These are phyloP conservation scores for Baorangia bicolor DNA, from an alignment of 768 basidiomycete genomes.

Conservation along the genomic window DNA sequence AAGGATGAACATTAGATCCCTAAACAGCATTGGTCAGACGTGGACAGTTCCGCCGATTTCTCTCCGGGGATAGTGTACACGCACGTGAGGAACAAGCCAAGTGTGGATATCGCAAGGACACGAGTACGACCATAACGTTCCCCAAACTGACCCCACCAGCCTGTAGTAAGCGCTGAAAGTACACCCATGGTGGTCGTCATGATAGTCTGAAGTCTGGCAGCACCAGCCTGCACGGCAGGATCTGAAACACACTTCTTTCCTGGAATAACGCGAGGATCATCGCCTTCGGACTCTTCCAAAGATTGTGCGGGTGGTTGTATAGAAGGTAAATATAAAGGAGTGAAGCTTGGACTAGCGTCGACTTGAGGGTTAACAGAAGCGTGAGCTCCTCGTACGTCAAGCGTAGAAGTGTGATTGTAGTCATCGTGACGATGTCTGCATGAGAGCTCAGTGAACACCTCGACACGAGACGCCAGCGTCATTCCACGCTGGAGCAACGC, in stretches of 20 bases:
- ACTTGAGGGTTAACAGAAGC: conserved; percentile 2
- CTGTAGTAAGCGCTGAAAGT: conserved; percentile 79
- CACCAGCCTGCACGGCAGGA: conserved; percentile 63
- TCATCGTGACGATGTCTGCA: conserved; percentile 55
- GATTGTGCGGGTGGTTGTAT: neutral
- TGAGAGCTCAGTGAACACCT: conserved; percentile 76
- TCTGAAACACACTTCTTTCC: conserved; percentile 43
- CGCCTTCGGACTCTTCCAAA: conserved; percentile 25
- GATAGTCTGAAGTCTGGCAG: conserved; percentile 72
- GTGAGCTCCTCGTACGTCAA: neutral
- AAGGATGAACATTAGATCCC: conserved; percentile 78
- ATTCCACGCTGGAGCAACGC: conserved; percentile 61
- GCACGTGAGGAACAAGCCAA: conserved; percentile 75
- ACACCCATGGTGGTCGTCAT: conserved; percentile 77
- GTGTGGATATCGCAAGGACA: conserved; percentile 62
- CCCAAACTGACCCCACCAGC: conserved; percentile 82
- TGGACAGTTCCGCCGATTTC: neutral
- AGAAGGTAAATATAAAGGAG: conserved; percentile 11
- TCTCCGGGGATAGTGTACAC: conserved; percentile 34
- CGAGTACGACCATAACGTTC: conserved; percentile 76
- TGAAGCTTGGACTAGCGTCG: conserved; percentile 9
- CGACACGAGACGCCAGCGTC: conserved; percentile 75
- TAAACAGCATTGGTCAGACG: conserved; percentile 30
- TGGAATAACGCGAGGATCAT: conserved; percentile 39
- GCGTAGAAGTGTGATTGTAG: conserved; percentile 37